phyloP scores from a whole-genome alignment of 371 early-diverging fungal genomes.

The Lichtheimia corymbifera region DNA sequence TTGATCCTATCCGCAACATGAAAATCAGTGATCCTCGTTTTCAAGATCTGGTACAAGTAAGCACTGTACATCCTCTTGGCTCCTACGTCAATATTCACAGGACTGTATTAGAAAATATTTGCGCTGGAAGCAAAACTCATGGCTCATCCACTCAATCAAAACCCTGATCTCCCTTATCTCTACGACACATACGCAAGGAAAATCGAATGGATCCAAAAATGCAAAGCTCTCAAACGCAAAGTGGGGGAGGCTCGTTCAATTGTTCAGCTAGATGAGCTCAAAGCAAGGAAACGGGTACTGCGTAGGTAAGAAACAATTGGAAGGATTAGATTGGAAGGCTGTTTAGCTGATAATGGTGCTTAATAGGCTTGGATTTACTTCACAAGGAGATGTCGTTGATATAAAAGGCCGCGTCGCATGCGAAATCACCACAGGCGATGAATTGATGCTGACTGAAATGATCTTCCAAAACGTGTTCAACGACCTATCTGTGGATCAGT shows the following conservation, averaged over 20 bases:
- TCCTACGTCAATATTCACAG: too few relatives aligned
- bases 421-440: conserved; percentile 98
- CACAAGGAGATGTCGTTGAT: conserved; percentile 83
- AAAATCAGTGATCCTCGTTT: conserved; percentile 81
- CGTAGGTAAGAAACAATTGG: conserved; percentile 48
- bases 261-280: conserved; percentile 92
- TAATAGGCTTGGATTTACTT: conserved; percentile 80
- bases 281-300: conserved; percentile 86
- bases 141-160: conserved; percentile 57
- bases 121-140: conserved; percentile 69
- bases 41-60: conserved; percentile 63
- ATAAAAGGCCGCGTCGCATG: conserved; percentile 99
- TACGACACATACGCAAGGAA: conserved; percentile 72
- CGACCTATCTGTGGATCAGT: conserved; percentile 88
- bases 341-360: too few relatives aligned
- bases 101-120: conserved; percentile 57
- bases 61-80: background rate
- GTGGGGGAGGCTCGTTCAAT: conserved; percentile 80
- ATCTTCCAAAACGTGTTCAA: conserved; percentile 98
- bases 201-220: conserved; percentile 49
- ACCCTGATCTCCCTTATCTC: conserved; percentile 56
- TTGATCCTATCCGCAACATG: conserved; percentile 93
- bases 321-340: too few relatives aligned
- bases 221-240: conserved; percentile 68
- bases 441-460: conserved; percentile 98